Base-by-base conservation (phyloP, 345 rosid species). In the Cardamine occulta region DNA sequence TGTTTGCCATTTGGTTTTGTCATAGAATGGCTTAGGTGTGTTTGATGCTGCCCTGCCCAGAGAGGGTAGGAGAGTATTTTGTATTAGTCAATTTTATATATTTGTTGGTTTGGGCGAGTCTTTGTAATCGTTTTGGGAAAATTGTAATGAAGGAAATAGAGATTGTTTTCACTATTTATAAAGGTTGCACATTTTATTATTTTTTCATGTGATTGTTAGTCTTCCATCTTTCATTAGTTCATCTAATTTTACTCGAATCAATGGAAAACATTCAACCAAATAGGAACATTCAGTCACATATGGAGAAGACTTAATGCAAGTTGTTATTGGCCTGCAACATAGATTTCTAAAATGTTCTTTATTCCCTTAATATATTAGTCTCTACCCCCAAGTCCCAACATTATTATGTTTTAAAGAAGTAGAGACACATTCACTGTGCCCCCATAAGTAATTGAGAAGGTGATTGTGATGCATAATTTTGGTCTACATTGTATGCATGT, bases 21-120 rank as follows among this genome's bases (percentile, higher is more conserved):
- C 67, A 61, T 69, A 76, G 74, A 69, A 69, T 53, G 58, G 64
- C 70, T 56, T 77, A 71, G 76, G 75, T 77, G 68, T 64, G 80
- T 71, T 48, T 72, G 67, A 64, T 77, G 4, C 76, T 70, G 62
- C 71, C 72, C 68, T 77, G 18, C 34, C 80, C 80, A 77, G 17
- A 64, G 23, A 77, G 76, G 80, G 31, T 52, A 71, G 67, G 75
- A 69, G 9, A 70, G 76, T 63, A 32, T 76, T 52, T 24, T 76
- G 24, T 63, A 34, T 63, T 70, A 45, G 60, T 63, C 59, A 40
- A 53, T 62, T 13, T n/a, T 52, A 23, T 42, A 60, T 58, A 26
- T 75, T 17, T 63, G 35, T 70, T 70, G 66, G 74, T 68, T 68
- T 44, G 74, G 48, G 23, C 5, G 72, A 9, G 48, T 42, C 39